Percentiles rank a stretch among this genome's conserved stretches.
These are phyloP conservation scores for Gomphus sp. DNA, from an alignment of 1,284 basidiomycete genomes.

Conservation along the genomic window DNA sequence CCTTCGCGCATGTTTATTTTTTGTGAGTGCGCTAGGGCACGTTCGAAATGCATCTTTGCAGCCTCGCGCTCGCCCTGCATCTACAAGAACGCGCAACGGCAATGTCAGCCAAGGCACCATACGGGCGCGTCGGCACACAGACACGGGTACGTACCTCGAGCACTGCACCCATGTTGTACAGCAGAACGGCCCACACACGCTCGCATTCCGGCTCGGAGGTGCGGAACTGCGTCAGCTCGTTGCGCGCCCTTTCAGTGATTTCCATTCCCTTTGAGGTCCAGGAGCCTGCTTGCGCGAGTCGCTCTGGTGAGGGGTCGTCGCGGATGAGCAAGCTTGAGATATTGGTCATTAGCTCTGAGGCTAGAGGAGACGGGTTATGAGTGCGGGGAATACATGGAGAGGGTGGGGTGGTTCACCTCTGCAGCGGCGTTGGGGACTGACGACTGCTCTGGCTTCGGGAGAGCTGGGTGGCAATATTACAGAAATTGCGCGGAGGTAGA, in stretches of 20 bases:
- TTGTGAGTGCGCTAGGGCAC: slow-evolving; percentile 41
- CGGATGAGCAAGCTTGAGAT: slow-evolving; percentile 28
- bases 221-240: slow-evolving; percentile 38
- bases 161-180: slow-evolving; percentile 52
- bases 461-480: slow-evolving; percentile 41
- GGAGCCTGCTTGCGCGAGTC: slow-evolving; percentile 12
- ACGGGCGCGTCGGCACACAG: too few relatives aligned
- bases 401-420: slow-evolving; percentile 33
- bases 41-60: slow-evolving; percentile 35
- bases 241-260: slow-evolving; percentile 11
- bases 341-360: slow-evolving; percentile 64
- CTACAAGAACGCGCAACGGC: slow-evolving; percentile 23
- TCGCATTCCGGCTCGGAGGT: slow-evolving; percentile 42
- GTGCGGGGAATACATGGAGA: background rate
- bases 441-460: slow-evolving; percentile 19
- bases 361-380: slow-evolving; percentile 27
- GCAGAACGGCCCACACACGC: slow-evolving; percentile 43
- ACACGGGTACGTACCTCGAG: slow-evolving; percentile 35
- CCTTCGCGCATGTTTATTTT: slow-evolving; percentile 42
- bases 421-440: slow-evolving; percentile 43
- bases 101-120: background rate
- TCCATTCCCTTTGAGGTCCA: slow-evolving; percentile 14
- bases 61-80: slow-evolving; percentile 37
- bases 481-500: slow-evolving; percentile 58
- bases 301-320: slow-evolving; percentile 4